Base-by-base conservation (phyloP, 176 grass and related monocot species). In the Musa beccarii region DNA sequence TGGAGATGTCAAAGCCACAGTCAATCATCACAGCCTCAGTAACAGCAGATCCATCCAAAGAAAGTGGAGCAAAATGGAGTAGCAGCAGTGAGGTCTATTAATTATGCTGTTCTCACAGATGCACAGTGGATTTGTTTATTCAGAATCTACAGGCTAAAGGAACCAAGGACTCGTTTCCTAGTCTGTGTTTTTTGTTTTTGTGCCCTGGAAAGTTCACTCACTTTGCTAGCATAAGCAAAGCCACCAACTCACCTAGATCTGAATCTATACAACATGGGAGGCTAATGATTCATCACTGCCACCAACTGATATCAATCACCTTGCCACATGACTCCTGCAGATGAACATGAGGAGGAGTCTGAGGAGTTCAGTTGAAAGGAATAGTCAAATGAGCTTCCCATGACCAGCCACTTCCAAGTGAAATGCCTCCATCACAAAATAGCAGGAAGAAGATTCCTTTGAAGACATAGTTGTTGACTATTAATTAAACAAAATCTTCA, bases 321-420 rank as follows among this genome's bases (percentile, higher is more conserved):
- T 72, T 43, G 14, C 53, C n/a, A 72, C 50, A 53, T 72, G 50
- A 43, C 4, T 43, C 4, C 34, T 43, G 34, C 34, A 43, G 34
- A 43, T 43, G 4, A 4, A 43, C 34, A 43, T 0, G 34, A 43
- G 3, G 29, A 34, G 0, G 34, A 34, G 29, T 34, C 2, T 34
- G 29, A 34, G 29, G 29, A 53, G 70, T 23, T 51, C 14, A 52
- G 70, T 53, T 12, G 10, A 23, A 72, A 13, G n/a, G 2, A 51
- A 71, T 71, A 11, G 50, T 22, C 69, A 53, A 72, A 26, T 53
- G 5, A 72, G 21, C 69, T 52, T 71, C 69, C 53, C 69, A 71
- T 71, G 69, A 53, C 2, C 28, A 22, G 28, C 49, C 50, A 20
- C 49, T 52, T 53, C 69, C n/a, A 23, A 19, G 50, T 52, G 20